Base-by-base conservation (phyloP, 2,329 filamentous ascomycete species). In the Alternaria arborescens region DNA sequence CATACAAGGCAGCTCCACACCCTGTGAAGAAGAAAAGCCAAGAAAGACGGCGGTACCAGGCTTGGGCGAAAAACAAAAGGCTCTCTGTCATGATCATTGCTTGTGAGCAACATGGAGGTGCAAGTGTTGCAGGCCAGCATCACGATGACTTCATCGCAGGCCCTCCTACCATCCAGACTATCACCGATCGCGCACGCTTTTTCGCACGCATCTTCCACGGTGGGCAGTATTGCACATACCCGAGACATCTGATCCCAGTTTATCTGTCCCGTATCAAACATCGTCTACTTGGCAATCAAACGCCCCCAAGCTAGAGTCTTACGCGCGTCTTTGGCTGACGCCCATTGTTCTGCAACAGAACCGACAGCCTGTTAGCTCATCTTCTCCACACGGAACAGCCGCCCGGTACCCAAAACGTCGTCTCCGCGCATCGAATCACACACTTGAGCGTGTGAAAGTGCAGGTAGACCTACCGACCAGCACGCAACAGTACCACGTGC, bases 311-410 rank as follows among this genome's bases (percentile, higher is more conserved):
- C 61, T 61, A 61, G 52, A 58, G 32, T 64, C 61, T 64, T 28
- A 61, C 61, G 22, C 32, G 61, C 61, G 28, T 51, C 28, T 24
- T 46, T 42, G 52, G 61, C 61, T 60, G 54, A 55, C 58, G 61
- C 58, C 61, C 41, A 61, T 58, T 58, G 58, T 44, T 41, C 55
- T 51, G 58, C 50, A 50, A 55, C 48, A 12, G 42, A 50, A 50
- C 58, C 58, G 61, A 61, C 61, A 54, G 18, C 51, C 53, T 18
- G 54, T 58, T 61, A 52, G 51, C 52, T n/a, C 56, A 60, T 41
- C 38, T 40, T 20, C n/a, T 47, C 48, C 41, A 32, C 46, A 51
- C 56, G 52, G 48, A 42, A 44, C 53, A 57, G 40, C 60, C 60
- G 60, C 48, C 51, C 38, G 22, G 11, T 26, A 41, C 44, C 24